Evolutionary conservation across 2,329 filamentous ascomycete species (phyloP), one percentile per base, ranked within the genome.

Genomic region (Fusarium anguioides): DNA sequence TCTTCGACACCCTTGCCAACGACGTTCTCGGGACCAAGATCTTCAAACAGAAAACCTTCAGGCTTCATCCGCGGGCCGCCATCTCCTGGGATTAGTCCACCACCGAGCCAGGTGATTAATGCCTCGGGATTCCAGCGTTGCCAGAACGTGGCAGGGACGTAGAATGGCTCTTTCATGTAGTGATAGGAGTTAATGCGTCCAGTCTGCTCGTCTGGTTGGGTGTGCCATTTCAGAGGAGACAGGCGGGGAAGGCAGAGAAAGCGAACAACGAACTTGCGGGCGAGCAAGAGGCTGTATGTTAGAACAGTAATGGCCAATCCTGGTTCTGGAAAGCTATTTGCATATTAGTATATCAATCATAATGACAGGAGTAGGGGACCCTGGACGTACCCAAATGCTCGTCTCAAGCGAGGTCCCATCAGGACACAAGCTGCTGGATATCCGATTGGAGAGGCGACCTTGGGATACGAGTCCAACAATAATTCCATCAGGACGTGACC

Each of bases 141-240:
- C 86, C 83, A 87, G 37, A 86, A 75, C 0, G 85, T 90, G 26
- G 82, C 82, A 61, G 84, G 82, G 23, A 86, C 81, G 75, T 92
- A 92, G 77, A 86, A 91, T 4, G 90, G 91, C 44, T 87, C 84
- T 12, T 86, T 85, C 24, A 89, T 82, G 77, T 87, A 91, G 35
- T 80, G 68, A 1, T 79, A 69, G 75, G 70, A 75, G 51, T 83
- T 81, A 64, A 87, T 82, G 5, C 85, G 83, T 1, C 85, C 85
- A 0, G 85, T 84, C 27, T 82, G 77, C 11, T 81, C 77, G 63
- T 91, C 84, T 1, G 84, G 79, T 1, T 85, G 79, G 3, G 79
- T 77, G 39, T 87, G 49, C 55, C 75, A 74, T 54, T 76, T 66
- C 67, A 81, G 60, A 74, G 74, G 69, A 71, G 77, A 55, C 73